Evolutionary conservation across 179 eudicot species (phyloP).

Genomic region (Carnegiea gigantea): DNA sequence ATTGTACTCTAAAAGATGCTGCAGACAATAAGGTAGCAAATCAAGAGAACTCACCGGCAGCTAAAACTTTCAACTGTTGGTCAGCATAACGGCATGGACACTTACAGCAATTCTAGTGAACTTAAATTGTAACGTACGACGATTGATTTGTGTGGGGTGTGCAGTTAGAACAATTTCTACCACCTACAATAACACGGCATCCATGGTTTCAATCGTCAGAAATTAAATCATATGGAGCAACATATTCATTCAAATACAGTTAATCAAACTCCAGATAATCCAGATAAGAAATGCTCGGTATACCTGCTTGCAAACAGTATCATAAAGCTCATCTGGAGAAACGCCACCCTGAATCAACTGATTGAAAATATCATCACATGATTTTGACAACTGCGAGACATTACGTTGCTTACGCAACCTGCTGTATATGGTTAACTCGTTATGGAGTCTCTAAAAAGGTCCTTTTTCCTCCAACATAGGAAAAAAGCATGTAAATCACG

Average conservation of each 20-base stretch:
- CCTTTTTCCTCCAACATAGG: neutral
- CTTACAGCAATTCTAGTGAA: slow-evolving; percentile 83
- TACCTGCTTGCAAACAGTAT: slow-evolving; percentile 89
- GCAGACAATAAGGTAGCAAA: slow-evolving; percentile 24
- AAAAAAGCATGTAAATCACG: neutral
- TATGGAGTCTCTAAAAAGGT: neutral
- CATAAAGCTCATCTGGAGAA: slow-evolving; percentile 72
- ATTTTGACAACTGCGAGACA: slow-evolving; percentile 58
- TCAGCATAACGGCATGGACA: slow-evolving; percentile 7
- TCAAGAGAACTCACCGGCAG: slow-evolving; percentile 17
- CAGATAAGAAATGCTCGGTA: slow-evolving; percentile 5
- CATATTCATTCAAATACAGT: neutral
- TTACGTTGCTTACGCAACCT: slow-evolving; percentile 58
- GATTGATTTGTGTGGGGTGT: slow-evolving; percentile 92
- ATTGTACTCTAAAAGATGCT: slow-evolving; percentile 88
- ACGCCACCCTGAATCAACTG: slow-evolving; percentile 76
- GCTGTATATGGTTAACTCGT: slow-evolving; percentile 17
- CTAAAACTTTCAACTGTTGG: neutral
- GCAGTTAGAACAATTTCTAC: slow-evolving; percentile 95
- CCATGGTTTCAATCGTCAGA: neutral
- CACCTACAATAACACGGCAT: slow-evolving; percentile 43
- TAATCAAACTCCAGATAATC: slow-evolving; percentile 6
- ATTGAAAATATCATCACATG: slow-evolving; percentile 79
- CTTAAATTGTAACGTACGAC: slow-evolving; percentile 85
- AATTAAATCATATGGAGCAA: neutral